These are phyloP conservation scores for Botrytis sinoallii DNA, from an alignment of 2,329 filamentous ascomycete species.

Conservation along the genomic window DNA sequence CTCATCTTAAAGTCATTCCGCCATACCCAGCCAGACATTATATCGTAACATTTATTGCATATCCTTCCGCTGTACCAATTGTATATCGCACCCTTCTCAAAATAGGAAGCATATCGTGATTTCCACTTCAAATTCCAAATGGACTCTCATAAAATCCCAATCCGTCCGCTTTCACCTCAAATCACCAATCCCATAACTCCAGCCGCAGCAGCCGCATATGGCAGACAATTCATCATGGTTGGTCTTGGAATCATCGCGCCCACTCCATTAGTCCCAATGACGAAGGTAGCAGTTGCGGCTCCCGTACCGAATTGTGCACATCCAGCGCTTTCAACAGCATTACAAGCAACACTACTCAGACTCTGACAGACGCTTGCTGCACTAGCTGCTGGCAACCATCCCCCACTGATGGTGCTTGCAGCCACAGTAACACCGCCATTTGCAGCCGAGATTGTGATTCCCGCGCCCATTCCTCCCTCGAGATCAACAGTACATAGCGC, in stretches of 20 bases:
- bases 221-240: constrained; percentile 14
- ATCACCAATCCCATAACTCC: constrained; percentile 14
- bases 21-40: background rate
- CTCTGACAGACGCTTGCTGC: constrained; percentile 56
- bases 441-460: constrained; percentile 55
- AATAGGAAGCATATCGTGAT: background rate
- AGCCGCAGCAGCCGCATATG: constrained; percentile 11
- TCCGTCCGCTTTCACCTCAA: background rate
- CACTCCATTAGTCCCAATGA: constrained; percentile 12
- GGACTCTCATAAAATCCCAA: background rate
- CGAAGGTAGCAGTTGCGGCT: constrained; percentile 12
- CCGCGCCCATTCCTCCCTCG: constrained; percentile 43
- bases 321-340: constrained; percentile 32
- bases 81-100: background rate
- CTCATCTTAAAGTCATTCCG: background rate
- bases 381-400: constrained; percentile 43
- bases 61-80: background rate
- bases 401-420: constrained; percentile 33
- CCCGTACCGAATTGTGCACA: constrained; percentile 34
- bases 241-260: constrained; percentile 13
- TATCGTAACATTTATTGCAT: background rate
- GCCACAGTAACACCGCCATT: constrained; percentile 52
- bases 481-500: constrained; percentile 52
- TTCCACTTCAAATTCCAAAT: background rate
- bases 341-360: constrained; percentile 52